Conservation (phyloP, 2,329 filamentous ascomycete species). For the Lomentospora prolificans region DNA sequence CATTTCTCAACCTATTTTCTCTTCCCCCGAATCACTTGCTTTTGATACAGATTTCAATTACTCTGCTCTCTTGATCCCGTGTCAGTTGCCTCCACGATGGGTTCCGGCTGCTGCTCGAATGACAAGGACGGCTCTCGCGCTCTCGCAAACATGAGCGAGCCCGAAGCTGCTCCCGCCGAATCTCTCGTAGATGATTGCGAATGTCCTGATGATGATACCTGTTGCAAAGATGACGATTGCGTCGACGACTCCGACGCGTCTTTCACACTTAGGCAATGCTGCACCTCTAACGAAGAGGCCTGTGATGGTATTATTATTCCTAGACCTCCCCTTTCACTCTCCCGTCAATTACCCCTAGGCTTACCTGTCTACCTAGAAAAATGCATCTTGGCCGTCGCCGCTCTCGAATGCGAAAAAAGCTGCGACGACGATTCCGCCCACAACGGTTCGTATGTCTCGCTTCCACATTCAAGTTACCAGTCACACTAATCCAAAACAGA, state of each 20-base stretch:
- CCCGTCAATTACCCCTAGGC: not conserved
- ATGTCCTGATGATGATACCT: conserved; percentile 9
- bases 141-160: conserved; percentile 4
- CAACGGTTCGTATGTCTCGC: conserved; percentile 13
- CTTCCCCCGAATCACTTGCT: too few species aligned
- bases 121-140: conserved; percentile 4
- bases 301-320: conserved; percentile 15
- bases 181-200: not conserved
- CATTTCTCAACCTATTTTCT: too few species aligned
- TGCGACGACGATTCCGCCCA: conserved; percentile 17
- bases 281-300: conserved; percentile 17
- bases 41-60: too few species aligned
- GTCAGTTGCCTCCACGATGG: too few species aligned
- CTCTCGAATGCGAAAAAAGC: conserved; percentile 20
- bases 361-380: conserved; percentile 16
- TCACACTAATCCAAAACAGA: not conserved
- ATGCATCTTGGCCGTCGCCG: conserved; percentile 21
- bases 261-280: conserved; percentile 15
- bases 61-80: not conserved
- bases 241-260: not conserved
- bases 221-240: not conserved
- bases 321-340: conserved; percentile 3
- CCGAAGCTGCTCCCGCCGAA: conserved; percentile 6
- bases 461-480: not conserved
- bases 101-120: conserved; percentile 13